phyloP scores from a whole-genome alignment of 2,329 filamentous ascomycete species.

The Fusarium haematococcum region DNA sequence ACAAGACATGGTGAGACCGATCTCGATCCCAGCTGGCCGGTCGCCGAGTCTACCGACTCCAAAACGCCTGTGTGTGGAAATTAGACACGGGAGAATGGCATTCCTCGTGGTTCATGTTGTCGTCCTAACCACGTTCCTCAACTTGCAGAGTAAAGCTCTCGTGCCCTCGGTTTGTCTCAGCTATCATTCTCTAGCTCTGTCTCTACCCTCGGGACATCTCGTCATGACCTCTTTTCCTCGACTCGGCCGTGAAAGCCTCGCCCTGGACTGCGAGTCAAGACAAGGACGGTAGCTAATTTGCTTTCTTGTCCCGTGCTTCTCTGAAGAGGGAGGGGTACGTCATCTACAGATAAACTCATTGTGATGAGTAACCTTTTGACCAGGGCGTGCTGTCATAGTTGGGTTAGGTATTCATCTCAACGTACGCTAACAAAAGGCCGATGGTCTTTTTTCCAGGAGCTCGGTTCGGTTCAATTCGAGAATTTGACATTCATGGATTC shows the following conservation, averaged over 20 bases:
- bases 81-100: constrained; percentile 31
- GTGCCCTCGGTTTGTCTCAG: neutral
- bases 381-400: constrained; percentile 1
- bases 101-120: constrained; percentile 30
- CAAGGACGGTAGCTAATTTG: neutral
- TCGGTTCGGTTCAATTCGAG: constrained; percentile 3
- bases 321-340: constrained; percentile 14
- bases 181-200: constrained; percentile 9
- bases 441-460: neutral
- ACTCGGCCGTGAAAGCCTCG: constrained; percentile 7
- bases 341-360: constrained; percentile 22
- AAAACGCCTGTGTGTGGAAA: constrained; percentile 15
- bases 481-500: neutral
- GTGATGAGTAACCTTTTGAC: constrained; percentile 16
- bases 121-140: constrained; percentile 26
- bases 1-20: neutral
- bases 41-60: constrained; percentile 23
- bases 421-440: constrained; percentile 15
- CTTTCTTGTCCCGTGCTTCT: neutral
- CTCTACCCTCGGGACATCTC: neutral
- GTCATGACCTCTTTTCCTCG: neutral
- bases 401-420: neutral
- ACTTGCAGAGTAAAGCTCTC: neutral
- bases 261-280: constrained; percentile 24
- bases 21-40: constrained; percentile 23